Conservation (phyloP, 495 filamentous ascomycete genomes). For the Penicillium verhagenii region DNA sequence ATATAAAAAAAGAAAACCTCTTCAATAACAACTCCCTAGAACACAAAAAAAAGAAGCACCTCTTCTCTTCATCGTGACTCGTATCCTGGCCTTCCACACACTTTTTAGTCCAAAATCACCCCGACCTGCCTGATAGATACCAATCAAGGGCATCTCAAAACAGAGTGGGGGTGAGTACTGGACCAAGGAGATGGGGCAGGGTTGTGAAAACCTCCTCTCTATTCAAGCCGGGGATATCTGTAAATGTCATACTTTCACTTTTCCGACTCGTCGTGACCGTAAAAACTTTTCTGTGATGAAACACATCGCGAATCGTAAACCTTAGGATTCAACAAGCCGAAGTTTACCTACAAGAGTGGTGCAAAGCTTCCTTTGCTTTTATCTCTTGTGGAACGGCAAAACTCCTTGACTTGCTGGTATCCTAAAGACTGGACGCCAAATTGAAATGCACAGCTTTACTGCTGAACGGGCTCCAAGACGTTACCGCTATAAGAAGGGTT, state of each 20-base stretch:
- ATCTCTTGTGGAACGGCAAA: background rate
- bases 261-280: slow-evolving; percentile 38
- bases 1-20: slow-evolving; percentile 28
- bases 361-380: slow-evolving; percentile 1
- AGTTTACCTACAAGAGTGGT: slow-evolving; percentile 5
- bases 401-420: background rate
- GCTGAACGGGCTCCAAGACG: slow-evolving; percentile 51
- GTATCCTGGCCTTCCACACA: slow-evolving; percentile 19
- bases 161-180: slow-evolving; percentile 6
- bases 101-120: slow-evolving; percentile 15
- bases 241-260: slow-evolving; percentile 33
- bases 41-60: slow-evolving; percentile 31
- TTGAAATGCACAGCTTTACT: slow-evolving; percentile 32
- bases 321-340: slow-evolving; percentile 12
- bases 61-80: slow-evolving; percentile 28
- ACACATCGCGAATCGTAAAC: slow-evolving; percentile 21
- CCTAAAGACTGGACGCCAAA: slow-evolving; percentile 20
- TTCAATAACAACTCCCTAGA: slow-evolving; percentile 41
- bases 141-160: background rate
- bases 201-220: slow-evolving; percentile 18
- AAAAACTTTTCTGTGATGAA: slow-evolving; percentile 26
- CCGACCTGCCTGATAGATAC: slow-evolving; percentile 1
- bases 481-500: slow-evolving; percentile 42
- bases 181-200: slow-evolving; percentile 18
- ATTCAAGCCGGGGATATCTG: slow-evolving; percentile 30